These are phyloP conservation scores for Monilinia fructigena DNA, from an alignment of 2,329 filamentous ascomycete genomes.

Conservation along the genomic window DNA sequence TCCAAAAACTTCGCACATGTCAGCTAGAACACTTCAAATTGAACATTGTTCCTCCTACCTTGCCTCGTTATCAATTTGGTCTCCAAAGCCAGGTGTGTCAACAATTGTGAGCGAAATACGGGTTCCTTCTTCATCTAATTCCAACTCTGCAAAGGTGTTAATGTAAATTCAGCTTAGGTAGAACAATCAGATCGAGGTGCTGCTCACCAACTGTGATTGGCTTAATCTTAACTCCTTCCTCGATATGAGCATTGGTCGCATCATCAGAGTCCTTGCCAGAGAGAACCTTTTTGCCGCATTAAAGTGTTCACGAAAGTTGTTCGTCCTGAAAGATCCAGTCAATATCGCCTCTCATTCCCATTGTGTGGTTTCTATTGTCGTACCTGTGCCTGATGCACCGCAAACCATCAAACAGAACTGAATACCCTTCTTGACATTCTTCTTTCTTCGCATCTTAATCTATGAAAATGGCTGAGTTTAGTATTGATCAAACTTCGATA, in stretches of 20 bases:
- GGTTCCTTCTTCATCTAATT: constrained; percentile 96
- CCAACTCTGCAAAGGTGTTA: constrained; percentile 64
- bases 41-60: constrained; percentile 56
- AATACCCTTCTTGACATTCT: constrained; percentile 90
- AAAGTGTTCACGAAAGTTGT: constrained; percentile 99
- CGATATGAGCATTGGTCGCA: constrained; percentile 79
- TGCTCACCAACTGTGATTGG: constrained; percentile 90
- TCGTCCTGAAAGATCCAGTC: constrained; percentile 60
- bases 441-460: constrained; percentile 99
- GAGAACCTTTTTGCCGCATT: constrained; percentile 87
- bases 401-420: constrained; percentile 99
- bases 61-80: constrained; percentile 98
- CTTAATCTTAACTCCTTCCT: constrained; percentile 98
- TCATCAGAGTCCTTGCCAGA: constrained; percentile 92
- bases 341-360: constrained; percentile 21
- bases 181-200: constrained; percentile 8
- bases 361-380: constrained; percentile 36
- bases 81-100: constrained; percentile 96
- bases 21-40: constrained; percentile 32
- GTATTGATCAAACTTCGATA: constrained; percentile 31
- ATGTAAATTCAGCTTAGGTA: constrained; percentile 29
- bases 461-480: constrained; percentile 44
- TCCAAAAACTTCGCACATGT: constrained; percentile 70
- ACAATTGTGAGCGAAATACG: constrained; percentile 98
- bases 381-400: constrained; percentile 97